Base-by-base conservation (phyloP, 2,329 filamentous ascomycete genomes). In the Sordariomycetes sp. region DNA sequence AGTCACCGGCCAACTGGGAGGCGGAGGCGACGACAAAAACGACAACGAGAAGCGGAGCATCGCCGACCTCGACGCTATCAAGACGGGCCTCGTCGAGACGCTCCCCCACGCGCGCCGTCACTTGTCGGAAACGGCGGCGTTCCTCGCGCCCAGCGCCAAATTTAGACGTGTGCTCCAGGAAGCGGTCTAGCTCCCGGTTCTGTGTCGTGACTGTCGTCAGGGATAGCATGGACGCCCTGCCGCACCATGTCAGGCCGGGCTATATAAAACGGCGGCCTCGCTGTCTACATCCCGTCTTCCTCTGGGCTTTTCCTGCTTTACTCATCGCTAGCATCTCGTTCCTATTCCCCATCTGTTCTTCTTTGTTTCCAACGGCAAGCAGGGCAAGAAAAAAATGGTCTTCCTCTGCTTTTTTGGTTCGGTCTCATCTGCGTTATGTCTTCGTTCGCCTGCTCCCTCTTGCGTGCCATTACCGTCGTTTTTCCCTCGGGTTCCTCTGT, bases 11-110 rank as follows among this genome's bases (percentile, higher is more conserved):
- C 61, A 62, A 59, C 61, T 59, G 52, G 36, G 54, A 55, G 48
- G 48, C 2, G 61, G 60, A 62, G 66, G 60, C 64, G 63, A 62
- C 35, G 64, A 64, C 56, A 62, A 62, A 56, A 70, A 67, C 62
- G 67, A 67, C 65, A 66, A 61, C 58, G 59, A 52, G 52, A 24
- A 53, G 52, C 56, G 56, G 36, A 35, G 53, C 42, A 45, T 58
- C 17, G 50, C 54, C 28, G 56, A 42, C 28, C 51, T 52, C 12
- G 10, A 24, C n/a, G 51, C 35, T 7, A 25, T 54, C 28, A 54
- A 24, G 50, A 22, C 22, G 2, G 25, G 15, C 7, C 36, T 57
- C 24, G 36, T 52, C 52, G 28, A 35, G 51, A 57, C 35, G 39
- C 17, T 57, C 39, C 56, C 56, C 12, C 10, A 39, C 24, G 15